Evolutionary conservation across 2,329 filamentous ascomycete genomes (phyloP), one percentile per base, ranked within the genome.

Genomic region (Alternaria dauci): DNA sequence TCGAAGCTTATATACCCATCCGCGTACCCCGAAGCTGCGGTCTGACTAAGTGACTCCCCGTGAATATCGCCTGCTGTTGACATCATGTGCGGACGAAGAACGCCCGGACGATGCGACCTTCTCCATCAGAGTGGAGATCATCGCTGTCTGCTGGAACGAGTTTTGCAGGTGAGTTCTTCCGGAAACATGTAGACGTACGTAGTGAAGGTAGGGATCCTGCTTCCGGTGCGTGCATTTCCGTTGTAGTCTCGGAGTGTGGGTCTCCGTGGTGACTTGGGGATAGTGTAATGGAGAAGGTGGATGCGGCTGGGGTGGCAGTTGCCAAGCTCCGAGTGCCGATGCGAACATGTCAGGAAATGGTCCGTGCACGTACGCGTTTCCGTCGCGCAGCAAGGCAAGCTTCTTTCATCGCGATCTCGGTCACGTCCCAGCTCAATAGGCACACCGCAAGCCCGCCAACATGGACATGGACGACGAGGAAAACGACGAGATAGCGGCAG

Each of bases 401-500:
- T 42, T 42, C 39, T 42, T 42, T 25, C 39, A 23, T 42, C 39
- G 6, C 20, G 20, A 8, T 42, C 12, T 5, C 25, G 12, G 5
- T 3, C 23, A 9, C 36, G 12, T 25, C 18, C 39, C 20, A 42
- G 20, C 11, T 50, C 16, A 18, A 34, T 20, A 2, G 0, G 7
- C 46, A 18, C 32, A n/a, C 14, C 12, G 9, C 20, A 5, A 26
- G 8, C 6, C 32, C 8, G 16, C 20, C n/a, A 25, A 8, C 25
- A 75, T 80, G 62, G 80, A 8, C 23, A 75, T 80, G 62, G 80
- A 81, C n/a, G 71, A 80, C 20, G 82, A 85, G 42, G 85, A 86
- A 53, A 65, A 69, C 42, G 55, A 91, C 16, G 66, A 68, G 4
- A 88, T 92, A 76, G 88, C 88, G 23, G 85, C 86, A 42, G 84